These are phyloP conservation scores for Taphrina communis DNA, from an alignment of 1,139 yeast genomes.

Conservation along the genomic window DNA sequence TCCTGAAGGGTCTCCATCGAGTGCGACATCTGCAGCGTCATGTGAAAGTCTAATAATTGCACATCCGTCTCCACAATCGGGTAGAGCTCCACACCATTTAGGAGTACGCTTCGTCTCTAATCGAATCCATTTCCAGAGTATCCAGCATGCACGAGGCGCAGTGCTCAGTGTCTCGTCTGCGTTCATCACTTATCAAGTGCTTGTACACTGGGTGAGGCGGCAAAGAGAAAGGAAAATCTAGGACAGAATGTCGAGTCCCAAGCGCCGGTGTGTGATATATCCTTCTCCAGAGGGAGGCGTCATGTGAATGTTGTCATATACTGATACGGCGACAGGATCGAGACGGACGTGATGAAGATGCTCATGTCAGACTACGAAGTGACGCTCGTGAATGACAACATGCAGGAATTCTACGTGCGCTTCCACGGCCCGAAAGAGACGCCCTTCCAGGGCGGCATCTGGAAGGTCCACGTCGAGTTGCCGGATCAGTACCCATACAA, in stretches of 20 bases:
- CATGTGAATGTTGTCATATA: too few species aligned
- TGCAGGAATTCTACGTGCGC: constrained; percentile 87
- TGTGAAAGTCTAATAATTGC: background rate
- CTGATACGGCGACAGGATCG: constrained; percentile 61
- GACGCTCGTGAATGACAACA: constrained; percentile 78
- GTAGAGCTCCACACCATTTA: background rate
- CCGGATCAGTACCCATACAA: constrained; percentile 96
- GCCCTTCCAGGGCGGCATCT: constrained; percentile 86
- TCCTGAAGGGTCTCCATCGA: too few species aligned
- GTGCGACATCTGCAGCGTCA: too few species aligned
- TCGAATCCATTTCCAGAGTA: background rate
- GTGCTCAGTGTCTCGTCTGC: too few species aligned
- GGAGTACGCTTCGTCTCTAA: background rate
- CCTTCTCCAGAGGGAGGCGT: too few species aligned
- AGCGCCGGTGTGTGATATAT: constrained; percentile 22
- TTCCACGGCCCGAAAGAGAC: constrained; percentile 88
- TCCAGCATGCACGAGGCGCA: too few species aligned
- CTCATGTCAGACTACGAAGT: constrained; percentile 95
- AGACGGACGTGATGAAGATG: constrained; percentile 95
- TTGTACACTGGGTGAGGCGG: too few species aligned
- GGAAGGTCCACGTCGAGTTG: constrained; percentile 91
- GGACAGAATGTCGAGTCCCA: constrained; percentile 22
- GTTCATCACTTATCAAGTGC: too few species aligned
- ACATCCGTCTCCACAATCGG: constrained; percentile 6
- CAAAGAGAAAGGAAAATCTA: too few species aligned